Percentiles rank a stretch among this genome's conserved stretches.
phyloP scores from a whole-genome alignment of 2,329 filamentous ascomycete species.

The Lachnellula hyalina region DNA sequence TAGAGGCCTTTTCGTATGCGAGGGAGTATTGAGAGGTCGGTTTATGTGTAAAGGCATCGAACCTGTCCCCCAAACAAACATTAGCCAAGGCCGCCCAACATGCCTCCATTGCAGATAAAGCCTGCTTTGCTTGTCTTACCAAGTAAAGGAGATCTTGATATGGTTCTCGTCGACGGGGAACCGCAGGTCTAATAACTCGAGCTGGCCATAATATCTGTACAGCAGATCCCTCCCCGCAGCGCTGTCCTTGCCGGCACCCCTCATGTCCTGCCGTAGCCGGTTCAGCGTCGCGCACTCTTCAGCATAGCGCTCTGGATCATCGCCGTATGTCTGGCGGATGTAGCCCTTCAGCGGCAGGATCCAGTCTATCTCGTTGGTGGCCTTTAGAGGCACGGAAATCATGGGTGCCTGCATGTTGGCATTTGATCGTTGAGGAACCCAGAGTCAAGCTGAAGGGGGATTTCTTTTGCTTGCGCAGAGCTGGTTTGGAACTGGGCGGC shows the following conservation, averaged over 20 bases:
- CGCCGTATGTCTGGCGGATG: constrained; percentile 89
- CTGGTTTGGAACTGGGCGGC: background rate
- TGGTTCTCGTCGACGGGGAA: constrained; percentile 98
- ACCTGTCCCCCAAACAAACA: constrained; percentile 51
- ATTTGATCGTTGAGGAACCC: constrained; percentile 35
- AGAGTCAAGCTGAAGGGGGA: constrained; percentile 33
- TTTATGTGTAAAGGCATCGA: constrained; percentile 98
- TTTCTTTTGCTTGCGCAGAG: background rate
- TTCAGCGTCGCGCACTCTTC: constrained; percentile 95
- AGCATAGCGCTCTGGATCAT: constrained; percentile 91
- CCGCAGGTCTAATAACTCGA: constrained; percentile 87
- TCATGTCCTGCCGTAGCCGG: constrained; percentile 94
- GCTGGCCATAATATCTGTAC: constrained; percentile 95
- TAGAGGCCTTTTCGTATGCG: constrained; percentile 96
- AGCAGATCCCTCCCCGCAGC: constrained; percentile 87
- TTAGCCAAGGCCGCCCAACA: constrained; percentile 7
- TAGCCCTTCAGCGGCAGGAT: constrained; percentile 85
- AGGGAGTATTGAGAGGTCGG: constrained; percentile 95
- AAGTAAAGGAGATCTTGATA: constrained; percentile 98
- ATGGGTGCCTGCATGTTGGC: constrained; percentile 71
- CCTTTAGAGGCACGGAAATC: constrained; percentile 89
- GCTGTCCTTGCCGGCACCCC: constrained; percentile 94
- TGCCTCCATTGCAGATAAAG: background rate
- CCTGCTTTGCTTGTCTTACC: constrained; percentile 49
- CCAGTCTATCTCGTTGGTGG: constrained; percentile 98